Evolutionary conservation across 2,329 filamentous ascomycete genomes (phyloP), one percentile per base, ranked within the genome.

Genomic region (Xylariaceae sp.): DNA sequence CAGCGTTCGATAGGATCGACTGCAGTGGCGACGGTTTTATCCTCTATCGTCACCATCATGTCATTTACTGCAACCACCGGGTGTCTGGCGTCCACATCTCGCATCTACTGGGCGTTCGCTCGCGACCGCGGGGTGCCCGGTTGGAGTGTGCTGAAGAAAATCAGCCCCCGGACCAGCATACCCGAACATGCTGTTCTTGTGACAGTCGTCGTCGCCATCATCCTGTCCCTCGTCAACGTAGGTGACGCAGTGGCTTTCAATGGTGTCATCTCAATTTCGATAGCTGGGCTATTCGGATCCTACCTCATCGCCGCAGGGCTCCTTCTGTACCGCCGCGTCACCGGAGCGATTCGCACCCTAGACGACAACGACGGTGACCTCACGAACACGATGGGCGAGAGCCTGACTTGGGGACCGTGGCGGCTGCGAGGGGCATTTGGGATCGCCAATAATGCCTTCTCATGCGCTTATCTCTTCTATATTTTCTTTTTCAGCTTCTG

Each of bases 11-110:
- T 81, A 1, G 71, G 75, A 1, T 80, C 77, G 15, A 69, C 75
- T 2, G 76, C 75, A 1, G 81, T 77, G 0, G 77, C 81, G 0
- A 77, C 77, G 1, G 75, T 78, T 17, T 82, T 84, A 77, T 74
- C 76, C 0, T 69, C 74, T 3, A 75, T 84, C 15, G 70, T 83
- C 2, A 74, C 82, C 2, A 69, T 82, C 15, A 77, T 81, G 35
- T 71, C 78, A 4, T 76, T 77, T 1, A 78, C 76, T 15, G 78
- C 77, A 42, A 80, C 77, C 11, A 78, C 82, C 17, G 79, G 78
- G 1, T 80, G 82, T 60, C 77, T 86, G 0, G 81, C 80, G 1
- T 81, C 84, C 0, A 82, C 83, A 0, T 84, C 82, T 0, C 77
- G 82, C 10, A 77, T 83, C 57, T 77, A 81, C 9, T 85, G 80